Evolutionary conservation across 805 yeast genomes (phyloP), one percentile per base, ranked within the genome.

Genomic region (Sungouiozyma intestinalis): DNA sequence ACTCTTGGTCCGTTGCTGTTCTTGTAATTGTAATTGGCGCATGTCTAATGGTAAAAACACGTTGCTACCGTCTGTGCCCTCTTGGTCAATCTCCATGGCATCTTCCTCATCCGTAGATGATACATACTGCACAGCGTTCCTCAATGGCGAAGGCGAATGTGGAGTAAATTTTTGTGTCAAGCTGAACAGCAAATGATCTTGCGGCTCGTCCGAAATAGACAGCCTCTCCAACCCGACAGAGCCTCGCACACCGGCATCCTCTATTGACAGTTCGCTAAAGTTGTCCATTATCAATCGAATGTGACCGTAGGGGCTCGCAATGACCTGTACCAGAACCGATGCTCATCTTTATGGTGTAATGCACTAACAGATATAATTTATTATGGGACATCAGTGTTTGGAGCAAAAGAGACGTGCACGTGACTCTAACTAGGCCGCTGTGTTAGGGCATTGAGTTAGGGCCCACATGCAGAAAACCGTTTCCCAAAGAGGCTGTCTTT

Each of bases 81-180:
- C 40, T 4, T 16, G 36, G 6, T 34, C 43, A 5, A 39, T 37
- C 29, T 49, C 52, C 44, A 50, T 18, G 11, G 36, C 45, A 19
- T 34, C 40, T 24, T 24, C 29, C 11, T 24, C 29, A 24, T 24
- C 29, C 9, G 29, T 24, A 24, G 29, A 24, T 24, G 29, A 24
- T 11, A 24, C 6, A 11, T 24, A 24, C 11, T 24, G 29, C 11
- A 24, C 29, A 11, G 29, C 11, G 11, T 24, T 24, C 6, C 29
- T 6, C 6, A 24, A 11, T 7, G 29, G 29, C 11, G 29, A 24
- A 7, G 29, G 29, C 6, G 29, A 24, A 24, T 24, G 29, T 24
- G 29, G 29, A 7, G 29, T 24, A 11, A 24, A 24, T 24, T 24
- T 24, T 24, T 24, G 29, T 24, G 29, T 24, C 9, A 24, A 11